phyloP scores from a whole-genome alignment of 805 yeast species.

The Candida lessepsii region DNA sequence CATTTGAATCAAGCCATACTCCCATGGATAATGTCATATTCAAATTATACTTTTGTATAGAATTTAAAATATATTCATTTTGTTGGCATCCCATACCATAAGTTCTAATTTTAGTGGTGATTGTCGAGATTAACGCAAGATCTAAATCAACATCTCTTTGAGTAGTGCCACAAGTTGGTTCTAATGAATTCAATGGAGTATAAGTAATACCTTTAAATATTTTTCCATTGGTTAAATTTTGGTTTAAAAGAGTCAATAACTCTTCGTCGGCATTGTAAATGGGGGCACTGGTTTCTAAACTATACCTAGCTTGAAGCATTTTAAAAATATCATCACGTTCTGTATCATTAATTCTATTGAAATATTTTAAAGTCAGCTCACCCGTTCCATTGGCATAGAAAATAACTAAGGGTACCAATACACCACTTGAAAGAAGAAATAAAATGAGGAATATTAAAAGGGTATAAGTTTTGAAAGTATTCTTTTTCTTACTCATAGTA shows the following conservation, averaged over 20 bases:
- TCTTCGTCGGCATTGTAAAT: slow-evolving; percentile 4
- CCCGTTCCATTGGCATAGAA: slow-evolving; percentile 33
- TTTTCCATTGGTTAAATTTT: neutral
- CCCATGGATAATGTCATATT: slow-evolving; percentile 61
- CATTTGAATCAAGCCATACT: slow-evolving; percentile 56
- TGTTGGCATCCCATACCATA: slow-evolving; percentile 66
- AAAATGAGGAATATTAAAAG: neutral
- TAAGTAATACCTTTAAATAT: slow-evolving; percentile 51
- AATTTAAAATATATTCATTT: slow-evolving; percentile 48
- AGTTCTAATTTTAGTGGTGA: slow-evolving; percentile 56
- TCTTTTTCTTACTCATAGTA: neutral
- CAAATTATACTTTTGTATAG: slow-evolving; percentile 49
- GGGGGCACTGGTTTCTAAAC: neutral
- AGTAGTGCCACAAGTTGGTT: slow-evolving; percentile 52
- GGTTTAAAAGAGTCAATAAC: neutral
- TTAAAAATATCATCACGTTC: slow-evolving; percentile 19
- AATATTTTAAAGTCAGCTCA: slow-evolving; percentile 23
- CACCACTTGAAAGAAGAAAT: neutral
- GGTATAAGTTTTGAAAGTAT: neutral
- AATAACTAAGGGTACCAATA: slow-evolving; percentile 22
- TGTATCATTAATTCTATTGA: slow-evolving; percentile 22
- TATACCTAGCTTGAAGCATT: neutral
- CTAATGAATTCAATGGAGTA: slow-evolving; percentile 53
- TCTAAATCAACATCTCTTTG: slow-evolving; percentile 53
- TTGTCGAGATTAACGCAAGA: slow-evolving; percentile 53